A percentile compares a stretch with the other conserved stretches of the same genome.
These are phyloP conservation scores for Chlorella sp. DNA, from an alignment of 139 green algal genomes.

Conservation along the genomic window DNA sequence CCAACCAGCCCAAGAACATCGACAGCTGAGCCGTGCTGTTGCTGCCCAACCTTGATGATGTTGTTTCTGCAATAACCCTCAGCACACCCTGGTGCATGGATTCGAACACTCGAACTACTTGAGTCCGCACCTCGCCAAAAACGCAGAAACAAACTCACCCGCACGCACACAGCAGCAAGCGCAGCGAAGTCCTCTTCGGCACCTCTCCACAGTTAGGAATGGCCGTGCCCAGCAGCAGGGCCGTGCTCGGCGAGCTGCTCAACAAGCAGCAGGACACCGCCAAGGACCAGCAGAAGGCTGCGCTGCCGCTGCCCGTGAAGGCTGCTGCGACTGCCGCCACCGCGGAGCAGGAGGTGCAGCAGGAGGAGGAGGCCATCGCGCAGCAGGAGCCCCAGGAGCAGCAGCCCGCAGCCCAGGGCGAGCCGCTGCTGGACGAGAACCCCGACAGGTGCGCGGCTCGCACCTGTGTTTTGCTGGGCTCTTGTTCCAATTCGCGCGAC, in stretches of 20 bases:
- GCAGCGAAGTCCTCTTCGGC: no score
- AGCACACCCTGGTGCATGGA: no score
- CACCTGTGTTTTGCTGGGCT: neutral
- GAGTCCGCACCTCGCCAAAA: no score
- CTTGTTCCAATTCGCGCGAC: no score
- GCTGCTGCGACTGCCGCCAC: no score
- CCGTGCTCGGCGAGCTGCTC: neutral
- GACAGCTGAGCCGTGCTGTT: slow-evolving; percentile 10
- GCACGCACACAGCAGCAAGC: no score
- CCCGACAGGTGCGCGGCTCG: slow-evolving; percentile 61
- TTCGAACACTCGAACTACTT: no score
- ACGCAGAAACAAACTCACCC: no score
- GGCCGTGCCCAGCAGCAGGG: neutral
- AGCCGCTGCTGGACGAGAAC: slow-evolving; percentile 83
- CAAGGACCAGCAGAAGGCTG: neutral
- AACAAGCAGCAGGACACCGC: neutral
- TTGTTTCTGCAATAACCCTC: no score
- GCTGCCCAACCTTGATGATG: no score
- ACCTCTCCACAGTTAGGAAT: no score
- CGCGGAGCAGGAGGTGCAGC: no score
- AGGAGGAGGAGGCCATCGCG: neutral
- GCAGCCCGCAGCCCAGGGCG: slow-evolving; percentile 9
- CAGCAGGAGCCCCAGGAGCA: neutral
- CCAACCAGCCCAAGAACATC: slow-evolving; percentile 16
- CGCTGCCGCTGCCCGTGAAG: neutral